Percentiles rank a stretch among this genome's conserved stretches.
These are phyloP conservation scores for Aureobasidium sp. DNA, from an alignment of 2,329 filamentous ascomycete species.

Conservation along the genomic window DNA sequence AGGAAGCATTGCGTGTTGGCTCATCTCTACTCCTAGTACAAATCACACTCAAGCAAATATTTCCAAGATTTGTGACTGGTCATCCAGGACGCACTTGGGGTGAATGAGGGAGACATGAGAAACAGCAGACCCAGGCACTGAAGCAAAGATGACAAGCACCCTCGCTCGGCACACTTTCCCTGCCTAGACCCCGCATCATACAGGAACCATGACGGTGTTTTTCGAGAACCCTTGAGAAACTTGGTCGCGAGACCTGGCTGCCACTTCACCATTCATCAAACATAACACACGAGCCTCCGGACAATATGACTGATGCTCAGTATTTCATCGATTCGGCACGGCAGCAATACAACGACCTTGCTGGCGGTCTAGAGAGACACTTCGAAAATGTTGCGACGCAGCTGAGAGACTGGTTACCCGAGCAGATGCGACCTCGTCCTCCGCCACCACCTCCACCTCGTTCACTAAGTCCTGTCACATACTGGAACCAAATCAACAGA, in stretches of 20 bases:
- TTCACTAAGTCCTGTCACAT: constrained; percentile 35
- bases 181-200: neutral
- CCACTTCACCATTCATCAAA: neutral
- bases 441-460: constrained; percentile 43
- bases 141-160: neutral
- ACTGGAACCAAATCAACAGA: constrained; percentile 53
- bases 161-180: constrained; percentile 9
- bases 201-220: constrained; percentile 9
- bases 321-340: constrained; percentile 27
- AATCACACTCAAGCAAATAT: neutral
- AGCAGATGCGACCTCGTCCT: constrained; percentile 37
- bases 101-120: neutral
- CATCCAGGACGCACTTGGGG: neutral
- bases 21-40: neutral
- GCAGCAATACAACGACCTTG: constrained; percentile 49
- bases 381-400: constrained; percentile 68
- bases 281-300: neutral
- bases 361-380: constrained; percentile 72
- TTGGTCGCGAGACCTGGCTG: neutral
- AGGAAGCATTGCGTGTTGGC: neutral
- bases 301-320: constrained; percentile 31
- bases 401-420: constrained; percentile 60
- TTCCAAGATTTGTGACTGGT: no score
- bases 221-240: neutral
- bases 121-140: neutral